These are phyloP conservation scores for Asterochloris sp. DNA, from an alignment of 139 green algal genomes.

Conservation along the genomic window DNA sequence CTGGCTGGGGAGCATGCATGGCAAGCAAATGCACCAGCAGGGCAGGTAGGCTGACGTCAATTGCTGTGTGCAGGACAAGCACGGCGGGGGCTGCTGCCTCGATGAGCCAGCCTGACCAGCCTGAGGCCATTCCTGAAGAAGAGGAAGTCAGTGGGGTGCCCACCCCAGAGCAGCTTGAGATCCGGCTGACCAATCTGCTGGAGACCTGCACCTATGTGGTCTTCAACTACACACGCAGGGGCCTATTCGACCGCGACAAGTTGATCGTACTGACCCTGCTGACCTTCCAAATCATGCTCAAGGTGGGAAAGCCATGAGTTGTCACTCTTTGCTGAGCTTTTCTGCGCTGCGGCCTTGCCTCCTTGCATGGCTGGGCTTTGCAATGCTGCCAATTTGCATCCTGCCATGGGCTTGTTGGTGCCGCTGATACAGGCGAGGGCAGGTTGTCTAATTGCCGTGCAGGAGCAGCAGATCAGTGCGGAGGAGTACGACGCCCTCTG, in stretches of 20 bases:
- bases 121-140: slow-evolving; percentile 18
- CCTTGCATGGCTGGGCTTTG: too few relatives aligned
- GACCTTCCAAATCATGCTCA: slow-evolving; percentile 52
- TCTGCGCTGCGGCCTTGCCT: too few relatives aligned
- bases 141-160: slow-evolving; percentile 27
- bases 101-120: background rate
- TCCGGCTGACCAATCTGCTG: slow-evolving; percentile 57
- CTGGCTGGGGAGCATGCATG: too few relatives aligned
- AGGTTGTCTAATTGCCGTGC: background rate
- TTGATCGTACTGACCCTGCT: slow-evolving; percentile 80
- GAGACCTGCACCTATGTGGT: slow-evolving; percentile 79
- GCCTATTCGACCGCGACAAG: slow-evolving; percentile 87
- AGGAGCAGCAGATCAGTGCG: slow-evolving; percentile 49
- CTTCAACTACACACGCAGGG: slow-evolving; percentile 82
- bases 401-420: background rate
- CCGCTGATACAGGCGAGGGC: background rate
- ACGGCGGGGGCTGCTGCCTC: background rate
- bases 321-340: background rate
- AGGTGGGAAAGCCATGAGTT: background rate
- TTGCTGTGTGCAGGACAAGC: background rate
- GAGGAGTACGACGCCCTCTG: slow-evolving; percentile 75
- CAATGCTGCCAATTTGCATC: too few relatives aligned
- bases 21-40: background rate
- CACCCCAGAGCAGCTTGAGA: slow-evolving; percentile 68
- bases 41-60: background rate